Evolutionary conservation across 78 protist genomes (phyloP).

Genomic region (Creolimax fragrantissima): DNA sequence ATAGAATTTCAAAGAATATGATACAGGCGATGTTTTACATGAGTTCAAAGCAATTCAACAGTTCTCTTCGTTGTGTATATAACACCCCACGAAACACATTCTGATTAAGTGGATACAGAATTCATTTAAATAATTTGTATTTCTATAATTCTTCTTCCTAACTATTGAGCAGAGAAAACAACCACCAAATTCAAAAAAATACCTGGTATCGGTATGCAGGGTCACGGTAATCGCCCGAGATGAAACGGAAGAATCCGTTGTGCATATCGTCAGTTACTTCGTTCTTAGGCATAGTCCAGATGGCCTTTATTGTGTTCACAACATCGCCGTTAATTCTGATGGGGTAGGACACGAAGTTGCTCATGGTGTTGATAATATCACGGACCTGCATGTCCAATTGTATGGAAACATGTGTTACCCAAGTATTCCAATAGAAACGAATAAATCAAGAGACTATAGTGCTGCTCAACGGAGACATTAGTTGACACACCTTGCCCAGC

Average conservation of each 20-base stretch:
- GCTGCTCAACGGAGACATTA: background rate
- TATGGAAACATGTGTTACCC: conserved; percentile 33
- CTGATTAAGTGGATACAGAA: conserved; percentile 46
- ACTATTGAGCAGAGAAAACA: too few relatives aligned
- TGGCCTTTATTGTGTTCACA: conserved; percentile 69
- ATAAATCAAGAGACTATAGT: background rate
- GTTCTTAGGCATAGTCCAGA: conserved; percentile 68
- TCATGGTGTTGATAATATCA: conserved; percentile 62
- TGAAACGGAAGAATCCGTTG: conserved; percentile 49
- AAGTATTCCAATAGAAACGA: background rate
- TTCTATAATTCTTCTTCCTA: too few relatives aligned
- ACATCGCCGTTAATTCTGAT: conserved; percentile 57
- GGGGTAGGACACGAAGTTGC: conserved; percentile 79
- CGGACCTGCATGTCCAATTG: conserved; percentile 37
- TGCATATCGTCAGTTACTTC: conserved; percentile 51
- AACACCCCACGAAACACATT: conserved; percentile 38
- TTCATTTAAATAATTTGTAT: too few relatives aligned
- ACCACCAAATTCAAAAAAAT: too few relatives aligned
- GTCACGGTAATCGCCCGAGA: background rate
- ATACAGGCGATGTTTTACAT: too few relatives aligned
- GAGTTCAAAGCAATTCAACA: too few relatives aligned
- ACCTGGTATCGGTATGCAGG: background rate
- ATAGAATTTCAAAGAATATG: conserved; percentile 37
- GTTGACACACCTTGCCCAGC: conserved; percentile 11
- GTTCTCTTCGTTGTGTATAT: too few relatives aligned